phyloP scores from a whole-genome alignment of 306 rosid species.

The Hippophae tibetana region DNA sequence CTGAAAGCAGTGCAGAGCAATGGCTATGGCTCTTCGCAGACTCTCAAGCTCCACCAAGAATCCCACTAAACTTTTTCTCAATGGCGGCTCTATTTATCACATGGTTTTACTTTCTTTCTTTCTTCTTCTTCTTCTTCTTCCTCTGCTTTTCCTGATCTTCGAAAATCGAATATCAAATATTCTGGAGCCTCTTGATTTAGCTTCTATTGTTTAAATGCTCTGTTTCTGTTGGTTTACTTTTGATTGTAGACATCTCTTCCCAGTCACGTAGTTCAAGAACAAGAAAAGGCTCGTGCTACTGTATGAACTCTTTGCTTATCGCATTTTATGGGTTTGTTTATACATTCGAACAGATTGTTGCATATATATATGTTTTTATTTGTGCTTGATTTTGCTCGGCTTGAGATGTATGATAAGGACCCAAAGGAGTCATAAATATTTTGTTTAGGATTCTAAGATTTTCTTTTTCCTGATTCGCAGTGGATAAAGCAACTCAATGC shows the following conservation, averaged over 20 bases:
- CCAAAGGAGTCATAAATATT: not conserved
- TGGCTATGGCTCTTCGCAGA: conserved; percentile 70
- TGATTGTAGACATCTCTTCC: conserved; percentile 54
- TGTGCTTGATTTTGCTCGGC: not conserved
- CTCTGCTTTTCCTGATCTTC: not conserved
- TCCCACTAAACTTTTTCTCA: conserved; percentile 24
- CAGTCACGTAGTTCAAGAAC: conserved; percentile 31
- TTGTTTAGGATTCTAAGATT: conserved; percentile 3
- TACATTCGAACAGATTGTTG: not conserved
- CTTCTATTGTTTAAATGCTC: not conserved
- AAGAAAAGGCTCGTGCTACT: conserved; percentile 40
- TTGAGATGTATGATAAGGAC: not conserved
- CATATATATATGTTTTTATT: not conserved
- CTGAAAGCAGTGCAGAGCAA: not conserved
- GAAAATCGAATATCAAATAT: not conserved
- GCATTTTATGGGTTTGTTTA: not conserved
- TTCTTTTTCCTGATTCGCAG: conserved; percentile 23
- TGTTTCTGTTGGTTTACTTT: not conserved
- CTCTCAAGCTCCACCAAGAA: conserved; percentile 39
- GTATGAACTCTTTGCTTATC: conserved; percentile 28
- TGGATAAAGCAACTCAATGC: conserved; percentile 83
- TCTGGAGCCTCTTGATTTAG: not conserved
- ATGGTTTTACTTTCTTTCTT: conserved; percentile 22
- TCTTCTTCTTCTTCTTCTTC: not conserved
- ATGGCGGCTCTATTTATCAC: conserved; percentile 39